A percentile compares a stretch with the other conserved stretches of the same genome.
These are phyloP conservation scores for Viridothelium virens DNA, from an alignment of 495 filamentous ascomycete genomes.

Conservation along the genomic window DNA sequence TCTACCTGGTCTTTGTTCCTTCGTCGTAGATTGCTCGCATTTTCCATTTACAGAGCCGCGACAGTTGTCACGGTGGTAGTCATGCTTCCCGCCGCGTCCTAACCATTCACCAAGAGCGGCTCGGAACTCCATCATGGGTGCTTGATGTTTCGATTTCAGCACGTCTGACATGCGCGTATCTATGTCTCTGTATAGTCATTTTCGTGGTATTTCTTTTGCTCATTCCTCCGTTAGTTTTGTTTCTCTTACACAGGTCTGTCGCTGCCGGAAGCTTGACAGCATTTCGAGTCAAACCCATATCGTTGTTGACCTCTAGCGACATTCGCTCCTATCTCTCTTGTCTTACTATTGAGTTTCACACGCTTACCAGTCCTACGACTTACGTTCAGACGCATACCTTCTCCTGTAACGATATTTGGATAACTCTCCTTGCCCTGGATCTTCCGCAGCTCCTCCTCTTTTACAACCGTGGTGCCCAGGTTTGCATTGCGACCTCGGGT, in stretches of 20 bases:
- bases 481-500: no score
- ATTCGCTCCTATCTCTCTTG: no score
- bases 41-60: background rate
- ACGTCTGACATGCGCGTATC: slow-evolving; percentile 1
- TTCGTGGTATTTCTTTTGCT: background rate
- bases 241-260: background rate
- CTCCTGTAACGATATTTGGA: background rate
- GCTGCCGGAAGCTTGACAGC: background rate
- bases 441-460: background rate
- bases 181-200: background rate
- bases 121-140: background rate
- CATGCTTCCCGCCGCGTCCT: background rate
- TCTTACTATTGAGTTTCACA: background rate
- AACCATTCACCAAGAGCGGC: background rate
- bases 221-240: background rate
- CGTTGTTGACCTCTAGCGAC: background rate
- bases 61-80: background rate
- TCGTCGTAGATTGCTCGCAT: background rate
- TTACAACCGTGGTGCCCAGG: background rate
- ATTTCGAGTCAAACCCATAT: background rate
- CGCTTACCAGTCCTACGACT: background rate
- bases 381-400: background rate
- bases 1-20: background rate
- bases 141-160: background rate
- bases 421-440: background rate